phyloP scores from a whole-genome alignment of 495 filamentous ascomycete genomes.

The Chaetomium cochliodes region DNA sequence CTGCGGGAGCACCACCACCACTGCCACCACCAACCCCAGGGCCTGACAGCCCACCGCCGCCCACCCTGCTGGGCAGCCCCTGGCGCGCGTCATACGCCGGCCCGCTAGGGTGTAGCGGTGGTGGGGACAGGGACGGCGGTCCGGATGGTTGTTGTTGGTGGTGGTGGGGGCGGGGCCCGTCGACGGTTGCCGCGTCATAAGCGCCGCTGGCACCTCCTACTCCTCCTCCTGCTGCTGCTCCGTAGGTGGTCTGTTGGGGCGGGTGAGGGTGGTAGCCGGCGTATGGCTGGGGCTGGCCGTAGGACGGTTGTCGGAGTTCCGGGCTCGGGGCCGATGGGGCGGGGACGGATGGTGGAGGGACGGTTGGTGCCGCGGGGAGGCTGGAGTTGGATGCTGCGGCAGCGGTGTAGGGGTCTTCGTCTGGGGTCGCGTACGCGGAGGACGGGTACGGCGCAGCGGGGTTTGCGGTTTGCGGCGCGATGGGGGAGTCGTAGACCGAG shows the following conservation, averaged over 20 bases:
- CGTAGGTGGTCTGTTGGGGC: background rate
- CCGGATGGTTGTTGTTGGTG: background rate
- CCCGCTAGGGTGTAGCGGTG: conserved; percentile 41
- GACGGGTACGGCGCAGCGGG: conserved; percentile 55
- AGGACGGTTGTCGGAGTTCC: conserved; percentile 16
- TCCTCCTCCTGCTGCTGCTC: too few relatives aligned
- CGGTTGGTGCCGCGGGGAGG: conserved; percentile 29
- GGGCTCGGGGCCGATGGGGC: conserved; percentile 31
- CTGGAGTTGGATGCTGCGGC: conserved; percentile 22
- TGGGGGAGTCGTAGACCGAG: conserved; percentile 78
- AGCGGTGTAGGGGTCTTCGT: conserved; percentile 52
- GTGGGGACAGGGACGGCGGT: conserved; percentile 45
- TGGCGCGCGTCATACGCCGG: conserved; percentile 44
- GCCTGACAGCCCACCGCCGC: conserved; percentile 1
- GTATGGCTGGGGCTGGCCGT: conserved; percentile 19
- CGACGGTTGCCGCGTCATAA: background rate
- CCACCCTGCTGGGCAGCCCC: conserved; percentile 41
- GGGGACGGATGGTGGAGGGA: conserved; percentile 32
- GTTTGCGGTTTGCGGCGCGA: conserved; percentile 54
- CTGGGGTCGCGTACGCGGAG: conserved; percentile 53
- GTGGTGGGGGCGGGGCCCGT: conserved; percentile 23
- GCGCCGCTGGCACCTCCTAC: background rate
- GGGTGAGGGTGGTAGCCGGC: conserved; percentile 15
- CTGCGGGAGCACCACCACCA: background rate
- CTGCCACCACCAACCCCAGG: background rate